Evolutionary conservation across 768 basidiomycete genomes (phyloP).

Genomic region (Ephemerocybe angulata): DNA sequence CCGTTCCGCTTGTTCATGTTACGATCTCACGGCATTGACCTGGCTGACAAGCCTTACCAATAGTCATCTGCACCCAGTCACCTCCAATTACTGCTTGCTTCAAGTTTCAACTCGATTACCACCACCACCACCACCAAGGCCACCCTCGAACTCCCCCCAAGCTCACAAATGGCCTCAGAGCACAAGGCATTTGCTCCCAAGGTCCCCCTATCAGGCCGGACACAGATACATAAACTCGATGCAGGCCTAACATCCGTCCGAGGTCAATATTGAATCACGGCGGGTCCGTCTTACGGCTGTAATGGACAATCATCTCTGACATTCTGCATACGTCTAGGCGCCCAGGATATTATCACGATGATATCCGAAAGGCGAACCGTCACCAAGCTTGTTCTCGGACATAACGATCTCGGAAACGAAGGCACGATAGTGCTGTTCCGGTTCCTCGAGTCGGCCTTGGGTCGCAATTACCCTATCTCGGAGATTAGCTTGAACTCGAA

Average conservation of each 20-base stretch:
- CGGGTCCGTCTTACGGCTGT: slow-evolving; percentile 1
- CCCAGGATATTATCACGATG: slow-evolving; percentile 43
- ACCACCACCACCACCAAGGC: not conserved
- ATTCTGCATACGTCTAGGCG: slow-evolving; percentile 34
- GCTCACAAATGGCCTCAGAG: not conserved
- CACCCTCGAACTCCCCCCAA: not conserved
- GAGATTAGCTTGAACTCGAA: slow-evolving; percentile 60
- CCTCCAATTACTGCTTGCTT: too few species aligned
- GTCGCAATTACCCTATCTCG: slow-evolving; percentile 41
- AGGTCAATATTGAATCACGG: slow-evolving; percentile 6
- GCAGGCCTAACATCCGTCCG: slow-evolving; percentile 3
- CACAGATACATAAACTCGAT: slow-evolving; percentile 3
- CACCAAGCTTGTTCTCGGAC: slow-evolving; percentile 50
- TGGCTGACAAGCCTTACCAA: too few species aligned
- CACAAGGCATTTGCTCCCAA: not conserved
- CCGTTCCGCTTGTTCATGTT: too few species aligned
- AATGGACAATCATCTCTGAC: not conserved
- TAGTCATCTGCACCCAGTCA: too few species aligned
- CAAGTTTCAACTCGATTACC: too few species aligned
- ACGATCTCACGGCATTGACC: too few species aligned
- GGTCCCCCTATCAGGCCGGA: not conserved
- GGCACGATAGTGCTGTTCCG: slow-evolving; percentile 53
- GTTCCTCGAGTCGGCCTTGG: slow-evolving; percentile 49
- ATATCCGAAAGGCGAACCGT: slow-evolving; percentile 46
- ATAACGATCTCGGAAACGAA: slow-evolving; percentile 55